phyloP scores from a whole-genome alignment of 306 rosid species.

The Glycine tomentella region DNA sequence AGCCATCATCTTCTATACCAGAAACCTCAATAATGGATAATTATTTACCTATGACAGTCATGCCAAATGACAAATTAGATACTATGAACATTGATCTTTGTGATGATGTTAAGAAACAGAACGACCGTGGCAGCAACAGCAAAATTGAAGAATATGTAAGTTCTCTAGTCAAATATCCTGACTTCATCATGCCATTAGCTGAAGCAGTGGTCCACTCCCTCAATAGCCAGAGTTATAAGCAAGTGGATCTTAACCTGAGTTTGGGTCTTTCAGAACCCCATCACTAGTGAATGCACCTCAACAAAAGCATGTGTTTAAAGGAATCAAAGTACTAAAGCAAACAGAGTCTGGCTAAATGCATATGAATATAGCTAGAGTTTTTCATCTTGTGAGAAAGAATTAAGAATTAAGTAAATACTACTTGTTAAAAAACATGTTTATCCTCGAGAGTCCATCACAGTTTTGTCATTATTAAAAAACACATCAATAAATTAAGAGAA shows the following conservation, averaged over 20 bases:
- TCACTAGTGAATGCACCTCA: background rate
- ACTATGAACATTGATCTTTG: conserved; percentile 15
- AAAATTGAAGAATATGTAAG: conserved; percentile 52
- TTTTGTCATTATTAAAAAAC: no score
- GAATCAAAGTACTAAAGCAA: no score
- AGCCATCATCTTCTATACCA: conserved; percentile 39
- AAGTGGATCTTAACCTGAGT: conserved; percentile 42
- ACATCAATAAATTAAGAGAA: no score
- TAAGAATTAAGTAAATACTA: no score
- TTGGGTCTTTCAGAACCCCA: conserved; percentile 25
- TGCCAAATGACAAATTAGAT: background rate
- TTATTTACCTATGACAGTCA: conserved; percentile 24
- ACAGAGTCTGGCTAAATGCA: no score
- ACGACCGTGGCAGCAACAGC: background rate
- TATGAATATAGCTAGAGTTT: no score
- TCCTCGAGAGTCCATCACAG: no score
- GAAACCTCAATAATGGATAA: conserved; percentile 2
- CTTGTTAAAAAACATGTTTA: no score
- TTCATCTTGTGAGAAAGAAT: no score
- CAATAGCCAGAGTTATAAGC: conserved; percentile 25
- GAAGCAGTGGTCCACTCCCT: conserved; percentile 63
- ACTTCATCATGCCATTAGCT: conserved; percentile 57
- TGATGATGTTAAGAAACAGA: conserved; percentile 1
- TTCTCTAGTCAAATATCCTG: conserved; percentile 53
- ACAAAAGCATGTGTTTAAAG: no score